These are phyloP conservation scores for Rhizopogon vinicolor DNA, from an alignment of 768 basidiomycete species.

Conservation along the genomic window DNA sequence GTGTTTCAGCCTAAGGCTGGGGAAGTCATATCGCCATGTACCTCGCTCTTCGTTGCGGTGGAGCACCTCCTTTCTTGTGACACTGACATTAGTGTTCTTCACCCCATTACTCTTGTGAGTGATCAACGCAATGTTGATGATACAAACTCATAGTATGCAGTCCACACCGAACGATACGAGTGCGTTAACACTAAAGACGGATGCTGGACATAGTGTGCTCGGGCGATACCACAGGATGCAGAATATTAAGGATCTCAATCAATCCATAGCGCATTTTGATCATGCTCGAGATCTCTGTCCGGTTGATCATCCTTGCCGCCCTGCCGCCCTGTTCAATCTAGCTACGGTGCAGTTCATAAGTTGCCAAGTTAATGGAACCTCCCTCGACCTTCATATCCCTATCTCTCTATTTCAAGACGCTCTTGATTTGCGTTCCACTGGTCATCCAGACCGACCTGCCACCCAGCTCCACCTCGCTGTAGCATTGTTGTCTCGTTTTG, in stretches of 20 bases:
- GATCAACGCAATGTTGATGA: too few species aligned
- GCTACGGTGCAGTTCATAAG: background rate
- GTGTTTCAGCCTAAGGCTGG: background rate
- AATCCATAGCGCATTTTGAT: background rate
- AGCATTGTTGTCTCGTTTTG: slow-evolving; percentile 1
- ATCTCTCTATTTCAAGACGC: slow-evolving; percentile 4
- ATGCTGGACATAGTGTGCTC: slow-evolving; percentile 2
- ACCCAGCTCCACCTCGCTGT: slow-evolving; percentile 4
- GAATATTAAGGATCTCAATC: background rate
- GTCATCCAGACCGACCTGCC: background rate
- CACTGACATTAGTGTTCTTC: too few species aligned
- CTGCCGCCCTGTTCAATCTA: slow-evolving; percentile 4
- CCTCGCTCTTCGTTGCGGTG: background rate
- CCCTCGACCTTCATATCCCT: background rate
- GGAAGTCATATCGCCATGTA: background rate
- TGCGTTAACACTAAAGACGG: background rate
- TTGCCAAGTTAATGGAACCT: background rate
- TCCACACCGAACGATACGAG: background rate
- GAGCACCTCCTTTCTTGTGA: background rate
- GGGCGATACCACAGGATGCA: background rate
- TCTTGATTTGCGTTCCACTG: slow-evolving; percentile 1
- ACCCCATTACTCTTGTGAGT: too few species aligned
- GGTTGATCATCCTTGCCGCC: background rate
- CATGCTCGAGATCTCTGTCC: background rate
- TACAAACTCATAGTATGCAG: too few species aligned